phyloP scores from a whole-genome alignment of 2,329 filamentous ascomycete genomes.

The Fusarium paranaense region DNA sequence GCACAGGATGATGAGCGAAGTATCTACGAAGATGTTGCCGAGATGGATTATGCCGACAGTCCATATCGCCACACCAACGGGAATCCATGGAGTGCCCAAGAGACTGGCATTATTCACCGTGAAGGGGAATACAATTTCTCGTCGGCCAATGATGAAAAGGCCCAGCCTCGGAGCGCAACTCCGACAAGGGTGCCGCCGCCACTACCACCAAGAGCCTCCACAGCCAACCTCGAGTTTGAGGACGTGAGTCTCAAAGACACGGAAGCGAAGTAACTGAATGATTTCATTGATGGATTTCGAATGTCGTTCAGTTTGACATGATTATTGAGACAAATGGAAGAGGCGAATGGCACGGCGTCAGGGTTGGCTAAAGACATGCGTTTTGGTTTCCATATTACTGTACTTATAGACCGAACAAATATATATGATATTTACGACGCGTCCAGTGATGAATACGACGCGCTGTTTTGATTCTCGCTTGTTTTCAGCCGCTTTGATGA shows the following conservation, averaged over 20 bases:
- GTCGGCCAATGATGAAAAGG: slow-evolving; percentile 5
- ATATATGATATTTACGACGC: background rate
- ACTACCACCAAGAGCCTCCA: slow-evolving; percentile 14
- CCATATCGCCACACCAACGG: background rate
- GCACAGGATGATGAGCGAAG: slow-evolving; percentile 10
- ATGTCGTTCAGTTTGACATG: background rate
- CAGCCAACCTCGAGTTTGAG: background rate
- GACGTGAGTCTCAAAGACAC: slow-evolving; percentile 1
- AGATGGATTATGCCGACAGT: background rate
- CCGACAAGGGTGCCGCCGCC: slow-evolving; percentile 16
- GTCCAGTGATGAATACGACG: background rate
- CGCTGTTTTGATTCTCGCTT: background rate
- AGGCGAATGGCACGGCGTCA: background rate
- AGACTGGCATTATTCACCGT: background rate
- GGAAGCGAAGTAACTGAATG: background rate
- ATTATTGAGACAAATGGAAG: background rate
- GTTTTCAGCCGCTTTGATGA: background rate
- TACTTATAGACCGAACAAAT: background rate
- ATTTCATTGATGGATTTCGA: background rate
- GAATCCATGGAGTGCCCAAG: slow-evolving; percentile 10
- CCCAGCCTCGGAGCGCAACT: slow-evolving; percentile 1
- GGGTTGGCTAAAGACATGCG: background rate
- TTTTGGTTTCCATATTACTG: background rate
- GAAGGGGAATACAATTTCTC: background rate
- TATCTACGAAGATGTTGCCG: slow-evolving; percentile 27